Percentiles rank a stretch among this genome's conserved stretches.
Conservation (phyloP, 108 stramenopile species). For the Craspedostauros australis region DNA sequence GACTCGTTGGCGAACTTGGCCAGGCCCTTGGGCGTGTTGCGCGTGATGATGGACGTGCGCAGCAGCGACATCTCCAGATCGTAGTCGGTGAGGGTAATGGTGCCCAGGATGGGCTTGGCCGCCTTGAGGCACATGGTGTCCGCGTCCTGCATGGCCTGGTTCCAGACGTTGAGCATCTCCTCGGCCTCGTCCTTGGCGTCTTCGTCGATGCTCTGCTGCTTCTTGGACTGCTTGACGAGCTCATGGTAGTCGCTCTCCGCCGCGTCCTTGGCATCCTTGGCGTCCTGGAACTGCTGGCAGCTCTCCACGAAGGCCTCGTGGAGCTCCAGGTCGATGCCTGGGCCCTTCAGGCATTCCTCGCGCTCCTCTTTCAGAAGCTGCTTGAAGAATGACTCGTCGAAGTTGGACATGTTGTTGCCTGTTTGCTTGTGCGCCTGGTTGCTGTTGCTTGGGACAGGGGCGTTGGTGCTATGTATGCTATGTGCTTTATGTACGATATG, state of each 20-base stretch:
- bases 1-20: constrained; percentile 31
- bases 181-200: constrained; percentile 15
- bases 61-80: constrained; percentile 36
- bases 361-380: constrained; percentile 29
- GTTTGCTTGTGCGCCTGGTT: too few relatives aligned
- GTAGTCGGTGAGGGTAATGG: constrained; percentile 17
- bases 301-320: constrained; percentile 28
- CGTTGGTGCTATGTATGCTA: too few relatives aligned
- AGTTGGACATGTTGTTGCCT: constrained; percentile 29
- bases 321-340: constrained; percentile 24
- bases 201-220: too few relatives aligned
- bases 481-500: too few relatives aligned
- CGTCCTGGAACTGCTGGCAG: constrained; percentile 27
- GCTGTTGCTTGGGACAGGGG: too few relatives aligned
- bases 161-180: constrained; percentile 14
- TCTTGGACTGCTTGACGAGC: not conserved
- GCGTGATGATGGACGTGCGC: constrained; percentile 20
- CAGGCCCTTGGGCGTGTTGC: constrained; percentile 27
- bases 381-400: constrained; percentile 32
- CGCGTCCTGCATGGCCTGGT: constrained; percentile 14
- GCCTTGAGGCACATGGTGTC: constrained; percentile 18
- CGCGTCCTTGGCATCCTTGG: constrained; percentile 27
- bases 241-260: constrained; percentile 17
- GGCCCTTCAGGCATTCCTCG: constrained; percentile 22
- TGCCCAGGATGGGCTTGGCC: constrained; percentile 27